A percentile compares a stretch with the other conserved stretches of the same genome.
These are phyloP conservation scores for Ogataea dorogensis DNA, from an alignment of 805 yeast genomes.

Conservation along the genomic window DNA sequence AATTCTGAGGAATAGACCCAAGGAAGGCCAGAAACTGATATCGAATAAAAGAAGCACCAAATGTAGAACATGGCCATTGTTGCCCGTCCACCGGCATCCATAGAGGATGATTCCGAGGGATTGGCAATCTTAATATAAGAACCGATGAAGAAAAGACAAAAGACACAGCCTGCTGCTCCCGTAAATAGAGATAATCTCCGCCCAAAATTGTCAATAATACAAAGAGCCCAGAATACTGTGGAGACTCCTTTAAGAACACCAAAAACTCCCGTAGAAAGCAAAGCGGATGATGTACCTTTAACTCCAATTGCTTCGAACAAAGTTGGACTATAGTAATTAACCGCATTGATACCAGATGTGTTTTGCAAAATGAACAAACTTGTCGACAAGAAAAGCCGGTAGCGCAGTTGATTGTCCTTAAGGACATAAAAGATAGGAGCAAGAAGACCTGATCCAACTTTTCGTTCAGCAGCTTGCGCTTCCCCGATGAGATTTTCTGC, in stretches of 20 bases:
- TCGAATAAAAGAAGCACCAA: slow-evolving; percentile 5
- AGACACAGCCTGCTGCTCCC: slow-evolving; percentile 2
- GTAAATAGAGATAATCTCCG: slow-evolving; percentile 1
- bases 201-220: slow-evolving; percentile 3
- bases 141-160: slow-evolving; percentile 4
- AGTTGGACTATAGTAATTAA: slow-evolving; percentile 47
- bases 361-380: slow-evolving; percentile 18
- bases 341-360: slow-evolving; percentile 44
- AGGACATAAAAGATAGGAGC: slow-evolving; percentile 30
- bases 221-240: slow-evolving; percentile 7
- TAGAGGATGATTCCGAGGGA: neutral
- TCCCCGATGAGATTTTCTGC: slow-evolving; percentile 60
- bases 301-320: slow-evolving; percentile 45
- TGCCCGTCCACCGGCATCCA: slow-evolving; percentile 1
- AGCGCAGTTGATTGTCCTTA: slow-evolving; percentile 31
- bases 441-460: slow-evolving; percentile 5
- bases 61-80: slow-evolving; percentile 7
- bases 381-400: slow-evolving; percentile 25
- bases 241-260: slow-evolving; percentile 9
- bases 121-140: slow-evolving; percentile 5
- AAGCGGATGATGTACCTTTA: slow-evolving; percentile 2
- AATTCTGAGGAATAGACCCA: slow-evolving; percentile 7
- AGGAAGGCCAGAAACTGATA: slow-evolving; percentile 6
- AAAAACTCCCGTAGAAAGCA: slow-evolving; percentile 30
- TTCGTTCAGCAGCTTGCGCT: slow-evolving; percentile 1